These are phyloP conservation scores for Blastomyces emzantsi DNA, from an alignment of 2,329 filamentous ascomycete species.

Conservation along the genomic window DNA sequence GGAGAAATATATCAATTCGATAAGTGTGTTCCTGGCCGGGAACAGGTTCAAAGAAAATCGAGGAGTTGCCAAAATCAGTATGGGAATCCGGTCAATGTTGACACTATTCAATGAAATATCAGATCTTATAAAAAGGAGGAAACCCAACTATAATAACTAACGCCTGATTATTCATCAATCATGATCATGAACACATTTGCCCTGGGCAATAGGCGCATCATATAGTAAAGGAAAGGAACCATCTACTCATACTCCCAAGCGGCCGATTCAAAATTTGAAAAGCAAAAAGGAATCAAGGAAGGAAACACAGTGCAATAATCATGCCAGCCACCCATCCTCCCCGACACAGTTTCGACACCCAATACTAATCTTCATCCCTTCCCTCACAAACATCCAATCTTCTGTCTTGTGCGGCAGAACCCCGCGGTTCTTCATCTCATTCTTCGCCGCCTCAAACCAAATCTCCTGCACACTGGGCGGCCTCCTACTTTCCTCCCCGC, in stretches of 20 bases:
- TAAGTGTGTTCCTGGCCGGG: conserved; percentile 19
- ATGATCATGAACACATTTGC: conserved; percentile 2
- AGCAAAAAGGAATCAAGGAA: not conserved
- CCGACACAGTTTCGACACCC: conserved; percentile 27
- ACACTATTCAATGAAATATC: not conserved
- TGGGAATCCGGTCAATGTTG: no score
- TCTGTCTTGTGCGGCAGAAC: conserved; percentile 29
- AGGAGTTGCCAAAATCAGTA: no score
- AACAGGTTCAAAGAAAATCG: conserved; percentile 16
- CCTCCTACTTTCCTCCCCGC: conserved; percentile 23
- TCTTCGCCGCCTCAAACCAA: conserved; percentile 32
- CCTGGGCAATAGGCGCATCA: not conserved
- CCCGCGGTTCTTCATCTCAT: conserved; percentile 24
- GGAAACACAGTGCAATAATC: not conserved
- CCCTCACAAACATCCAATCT: conserved; percentile 25
- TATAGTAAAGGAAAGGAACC: not conserved
- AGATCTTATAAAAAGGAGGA: not conserved
- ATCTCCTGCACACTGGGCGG: conserved; percentile 26
- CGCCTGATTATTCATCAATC: not conserved
- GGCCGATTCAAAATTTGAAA: not conserved
- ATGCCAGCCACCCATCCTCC: conserved; percentile 13
- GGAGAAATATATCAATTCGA: conserved; percentile 21
- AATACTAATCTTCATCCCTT: conserved; percentile 29
- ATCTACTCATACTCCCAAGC: not conserved
- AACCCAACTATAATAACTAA: not conserved